phyloP scores from a whole-genome alignment of 306 rosid species.

The Vicia sativa region DNA sequence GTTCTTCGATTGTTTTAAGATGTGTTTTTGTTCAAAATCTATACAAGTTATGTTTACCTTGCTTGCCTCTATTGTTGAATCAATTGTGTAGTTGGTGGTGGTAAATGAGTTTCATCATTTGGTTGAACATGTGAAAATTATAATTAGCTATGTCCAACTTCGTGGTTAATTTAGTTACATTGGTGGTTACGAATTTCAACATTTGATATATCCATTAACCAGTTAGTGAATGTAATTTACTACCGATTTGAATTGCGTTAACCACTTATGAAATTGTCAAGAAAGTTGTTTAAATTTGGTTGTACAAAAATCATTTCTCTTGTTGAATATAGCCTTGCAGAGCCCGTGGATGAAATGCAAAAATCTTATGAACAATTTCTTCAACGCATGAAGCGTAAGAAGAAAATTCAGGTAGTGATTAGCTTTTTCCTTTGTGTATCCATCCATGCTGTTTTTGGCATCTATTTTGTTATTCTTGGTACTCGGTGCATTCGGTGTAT shows the following conservation, averaged over 20 bases:
- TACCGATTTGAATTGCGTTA: background rate
- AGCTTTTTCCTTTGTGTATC: slow-evolving; percentile 10
- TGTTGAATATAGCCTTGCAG: slow-evolving; percentile 73
- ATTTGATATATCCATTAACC: background rate
- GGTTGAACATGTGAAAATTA: background rate
- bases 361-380: slow-evolving; percentile 86
- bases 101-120: background rate
- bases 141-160: background rate
- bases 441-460: slow-evolving; percentile 25
- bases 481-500: slow-evolving; percentile 27
- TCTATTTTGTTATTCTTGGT: slow-evolving; percentile 14
- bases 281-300: background rate
- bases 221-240: background rate
- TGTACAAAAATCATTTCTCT: background rate
- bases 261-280: background rate
- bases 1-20: slow-evolving; percentile 8
- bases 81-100: background rate
- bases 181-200: background rate
- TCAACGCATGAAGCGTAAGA: slow-evolving; percentile 64
- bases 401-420: slow-evolving; percentile 58
- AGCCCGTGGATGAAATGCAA: slow-evolving; percentile 76
- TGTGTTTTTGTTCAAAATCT: slow-evolving; percentile 12
- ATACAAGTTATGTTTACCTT: slow-evolving; percentile 25
- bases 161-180: background rate
- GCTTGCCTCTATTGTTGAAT: slow-evolving; percentile 27